Evolutionary conservation across 2,329 filamentous ascomycete species (phyloP), one percentile per base, ranked within the genome.

Genomic region (Hymenoscyphus occultus): DNA sequence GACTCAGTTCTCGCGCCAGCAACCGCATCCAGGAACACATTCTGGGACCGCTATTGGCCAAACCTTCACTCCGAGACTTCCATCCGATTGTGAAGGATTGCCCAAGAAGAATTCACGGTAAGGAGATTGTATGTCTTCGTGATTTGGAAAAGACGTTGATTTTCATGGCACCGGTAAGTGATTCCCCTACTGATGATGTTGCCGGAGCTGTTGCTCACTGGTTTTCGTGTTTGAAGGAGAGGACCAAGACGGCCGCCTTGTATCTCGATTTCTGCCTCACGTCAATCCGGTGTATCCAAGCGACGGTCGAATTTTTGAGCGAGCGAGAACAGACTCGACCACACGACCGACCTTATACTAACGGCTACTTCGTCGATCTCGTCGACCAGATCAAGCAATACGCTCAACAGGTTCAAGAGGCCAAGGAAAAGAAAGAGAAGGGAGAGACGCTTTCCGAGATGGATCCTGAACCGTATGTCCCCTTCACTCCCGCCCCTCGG

Each of bases 311-410:
- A 78, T 89, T 90, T 78, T 84, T 97, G 70, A 89, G 86, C 82
- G 92, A 96, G 76, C 88, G 88, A 76, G 93, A 98, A 78, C 91
- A 94, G 80, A 89, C 89, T 71, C 87, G 92, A 77, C 90, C 91
- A 66, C 83, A 86, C 78, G 94, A 98, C 78, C 89, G 90, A 74
- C 92, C 93, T 71, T 98, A 97, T 83, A 95, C 90, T 84, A 92
- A 91, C 84, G 92, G 92, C 76, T 98, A 98, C 80, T 97, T 97
- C 77, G 90, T 97, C 80, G 94, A 98, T 81, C 88, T 98, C 67
- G 89, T 96, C 77, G 92, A 96, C 77, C 93, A 97, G 85, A 93
- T 97, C 73, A 87, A 89, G 76, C 86, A 92, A 76, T 96, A 97
- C 86, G 93, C 92, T 67, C 86, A 88, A 74, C 91, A 95, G 77